These are phyloP conservation scores for Wolfiporia cocos DNA, from an alignment of 1,284 basidiomycete species.

Conservation along the genomic window DNA sequence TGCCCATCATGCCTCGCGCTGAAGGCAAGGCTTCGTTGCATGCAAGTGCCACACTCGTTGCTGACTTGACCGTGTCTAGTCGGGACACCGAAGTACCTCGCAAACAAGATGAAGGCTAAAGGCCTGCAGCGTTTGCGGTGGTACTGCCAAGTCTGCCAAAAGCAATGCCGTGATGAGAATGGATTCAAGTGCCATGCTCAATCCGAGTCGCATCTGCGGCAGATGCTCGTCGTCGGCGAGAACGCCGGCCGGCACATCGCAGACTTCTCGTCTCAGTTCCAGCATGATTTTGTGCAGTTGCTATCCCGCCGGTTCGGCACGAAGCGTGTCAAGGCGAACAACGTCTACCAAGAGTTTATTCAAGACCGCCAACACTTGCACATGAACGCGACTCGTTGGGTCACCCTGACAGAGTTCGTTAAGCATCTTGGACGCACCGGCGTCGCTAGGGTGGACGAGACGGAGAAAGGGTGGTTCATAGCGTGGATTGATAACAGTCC, in stretches of 20 bases:
- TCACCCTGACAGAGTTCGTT: conserved; percentile 91
- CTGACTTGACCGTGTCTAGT: conserved; percentile 34
- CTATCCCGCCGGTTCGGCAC: conserved; percentile 90
- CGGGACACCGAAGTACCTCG: conserved; percentile 86
- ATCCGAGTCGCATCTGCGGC: conserved; percentile 87
- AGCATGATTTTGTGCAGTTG: conserved; percentile 86
- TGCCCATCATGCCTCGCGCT: conserved; percentile 66
- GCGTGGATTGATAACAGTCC: conserved; percentile 97
- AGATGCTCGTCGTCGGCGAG: conserved; percentile 95
- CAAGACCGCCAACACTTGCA: conserved; percentile 92
- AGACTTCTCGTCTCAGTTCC: conserved; percentile 87
- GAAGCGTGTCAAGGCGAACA: conserved; percentile 90
- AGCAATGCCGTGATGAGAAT: conserved; percentile 95
- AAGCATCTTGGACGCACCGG: conserved; percentile 89
- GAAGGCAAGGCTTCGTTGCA: conserved; percentile 67
- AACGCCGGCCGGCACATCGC: conserved; percentile 88
- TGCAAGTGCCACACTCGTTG: no score
- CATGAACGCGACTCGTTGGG: conserved; percentile 99
- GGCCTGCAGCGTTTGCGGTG: conserved; percentile 89
- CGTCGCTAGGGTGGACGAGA: conserved; percentile 91
- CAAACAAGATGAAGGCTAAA: conserved; percentile 96
- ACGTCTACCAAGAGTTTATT: conserved; percentile 98
- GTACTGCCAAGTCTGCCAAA: conserved; percentile 97
- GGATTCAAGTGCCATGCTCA: conserved; percentile 91
- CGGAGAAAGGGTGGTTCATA: conserved; percentile 96